Percentiles rank a stretch among this genome's conserved stretches.
These are phyloP conservation scores for Daldinia sp. DNA, from an alignment of 2,329 filamentous ascomycete genomes.

Conservation along the genomic window DNA sequence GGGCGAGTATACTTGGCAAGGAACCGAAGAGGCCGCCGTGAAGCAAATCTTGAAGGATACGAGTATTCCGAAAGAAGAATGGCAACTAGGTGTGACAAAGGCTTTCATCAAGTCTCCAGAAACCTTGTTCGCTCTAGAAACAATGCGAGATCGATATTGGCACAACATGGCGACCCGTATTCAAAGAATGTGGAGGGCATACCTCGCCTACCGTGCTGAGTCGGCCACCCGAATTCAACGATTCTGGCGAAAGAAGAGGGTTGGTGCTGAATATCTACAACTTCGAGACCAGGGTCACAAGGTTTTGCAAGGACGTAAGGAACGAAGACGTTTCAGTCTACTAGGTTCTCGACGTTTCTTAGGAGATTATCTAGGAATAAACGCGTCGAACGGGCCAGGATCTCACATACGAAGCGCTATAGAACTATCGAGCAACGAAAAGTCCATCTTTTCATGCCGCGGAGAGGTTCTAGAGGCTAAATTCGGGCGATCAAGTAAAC, in stretches of 20 bases:
- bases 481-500: slow-evolving; percentile 95
- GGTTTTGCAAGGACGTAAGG: slow-evolving; percentile 86
- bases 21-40: slow-evolving; percentile 86
- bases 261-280: slow-evolving; percentile 88
- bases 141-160: slow-evolving; percentile 98
- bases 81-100: slow-evolving; percentile 96
- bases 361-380: slow-evolving; percentile 93
- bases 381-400: slow-evolving; percentile 82
- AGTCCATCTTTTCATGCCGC: slow-evolving; percentile 88
- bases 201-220: slow-evolving; percentile 90
- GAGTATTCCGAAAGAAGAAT: slow-evolving; percentile 93
- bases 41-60: slow-evolving; percentile 96
- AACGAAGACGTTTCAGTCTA: slow-evolving; percentile 90
- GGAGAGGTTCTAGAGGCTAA: slow-evolving; percentile 92
- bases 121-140: slow-evolving; percentile 94
- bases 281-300: slow-evolving; percentile 89
- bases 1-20: slow-evolving; percentile 96
- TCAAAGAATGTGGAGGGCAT: slow-evolving; percentile 96
- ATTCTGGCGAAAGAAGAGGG: slow-evolving; percentile 94
- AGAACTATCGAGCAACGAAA: slow-evolving; percentile 78
- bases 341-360: slow-evolving; percentile 92
- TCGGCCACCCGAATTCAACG: slow-evolving; percentile 94
- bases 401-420: slow-evolving; percentile 82
- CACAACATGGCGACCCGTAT: slow-evolving; percentile 99
- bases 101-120: slow-evolving; percentile 99